These are phyloP conservation scores for Trichoderma gracile DNA, from an alignment of 2,329 filamentous ascomycete genomes.

Conservation along the genomic window DNA sequence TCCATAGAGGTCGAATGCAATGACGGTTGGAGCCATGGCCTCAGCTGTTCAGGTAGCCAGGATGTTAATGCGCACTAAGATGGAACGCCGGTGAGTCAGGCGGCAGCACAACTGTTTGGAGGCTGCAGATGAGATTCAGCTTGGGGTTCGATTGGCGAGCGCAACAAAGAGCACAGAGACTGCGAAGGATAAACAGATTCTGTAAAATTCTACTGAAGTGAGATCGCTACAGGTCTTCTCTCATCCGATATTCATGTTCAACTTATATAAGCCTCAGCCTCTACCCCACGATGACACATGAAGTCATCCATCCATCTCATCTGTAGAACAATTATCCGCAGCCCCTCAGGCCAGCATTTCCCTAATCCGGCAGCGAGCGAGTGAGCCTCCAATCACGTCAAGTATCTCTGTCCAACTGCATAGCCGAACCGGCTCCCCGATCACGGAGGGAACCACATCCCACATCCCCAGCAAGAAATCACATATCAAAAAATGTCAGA, in stretches of 20 bases:
- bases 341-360: constrained; percentile 2
- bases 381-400: constrained; percentile 22
- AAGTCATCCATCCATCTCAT: neutral
- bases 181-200: neutral
- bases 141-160: neutral
- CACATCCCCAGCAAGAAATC: too few species aligned
- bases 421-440: neutral
- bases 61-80: constrained; percentile 9
- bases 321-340: constrained; percentile 19
- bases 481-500: constrained; percentile 4
- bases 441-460: neutral
- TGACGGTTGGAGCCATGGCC: constrained; percentile 42
- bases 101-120: neutral
- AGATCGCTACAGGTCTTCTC: neutral
- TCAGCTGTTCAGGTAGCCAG: neutral
- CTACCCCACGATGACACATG: neutral
- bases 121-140: neutral
- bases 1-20: constrained; percentile 76
- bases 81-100: constrained; percentile 25
- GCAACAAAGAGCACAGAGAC: neutral
- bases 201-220: neutral
- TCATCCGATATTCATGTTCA: neutral
- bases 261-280: neutral
- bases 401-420: neutral
- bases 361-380: neutral